Percentiles rank a stretch among this genome's conserved stretches.
These are phyloP conservation scores for Thermothelomyces thermophilus DNA, from an alignment of 2,329 filamentous ascomycete genomes.

Conservation along the genomic window DNA sequence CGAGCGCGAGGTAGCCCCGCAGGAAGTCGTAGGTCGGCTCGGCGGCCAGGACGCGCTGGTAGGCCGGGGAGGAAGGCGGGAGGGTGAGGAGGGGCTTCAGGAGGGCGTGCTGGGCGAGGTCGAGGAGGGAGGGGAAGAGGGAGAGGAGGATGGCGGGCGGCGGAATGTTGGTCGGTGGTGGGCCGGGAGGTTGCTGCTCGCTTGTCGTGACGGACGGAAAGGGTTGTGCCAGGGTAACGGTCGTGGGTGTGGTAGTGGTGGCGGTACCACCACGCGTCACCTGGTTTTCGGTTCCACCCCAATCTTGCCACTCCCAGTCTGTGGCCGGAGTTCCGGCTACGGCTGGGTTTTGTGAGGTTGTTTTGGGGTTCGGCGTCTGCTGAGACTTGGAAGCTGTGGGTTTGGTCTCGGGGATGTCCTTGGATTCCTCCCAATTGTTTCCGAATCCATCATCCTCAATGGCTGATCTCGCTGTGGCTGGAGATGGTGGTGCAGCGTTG, in stretches of 20 bases:
- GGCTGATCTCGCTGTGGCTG: slow-evolving; percentile 42
- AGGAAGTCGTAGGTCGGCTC: slow-evolving; percentile 58
- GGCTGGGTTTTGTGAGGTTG: slow-evolving; percentile 5
- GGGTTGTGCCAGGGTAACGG: neutral
- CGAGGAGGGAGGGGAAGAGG: slow-evolving; percentile 65
- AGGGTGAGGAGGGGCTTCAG: slow-evolving; percentile 60
- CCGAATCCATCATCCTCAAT: slow-evolving; percentile 30
- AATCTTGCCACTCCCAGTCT: slow-evolving; percentile 47
- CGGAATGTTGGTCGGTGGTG: slow-evolving; percentile 78
- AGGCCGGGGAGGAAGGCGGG: slow-evolving; percentile 41
- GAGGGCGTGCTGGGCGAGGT: slow-evolving; percentile 55
- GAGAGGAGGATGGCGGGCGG: slow-evolving; percentile 79
- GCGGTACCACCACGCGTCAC: slow-evolving; percentile 16
- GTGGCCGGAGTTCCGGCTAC: slow-evolving; percentile 21
- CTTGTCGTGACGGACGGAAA: neutral
- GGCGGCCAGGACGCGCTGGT: slow-evolving; percentile 58
- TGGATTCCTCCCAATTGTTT: slow-evolving; percentile 48
- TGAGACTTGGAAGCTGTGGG: slow-evolving; percentile 15
- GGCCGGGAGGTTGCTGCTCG: slow-evolving; percentile 30
- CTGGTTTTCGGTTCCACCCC: slow-evolving; percentile 26
- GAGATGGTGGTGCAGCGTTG: slow-evolving; percentile 33
- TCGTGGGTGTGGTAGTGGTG: slow-evolving; percentile 9
- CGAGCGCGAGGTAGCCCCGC: slow-evolving; percentile 55
- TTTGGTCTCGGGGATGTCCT: slow-evolving; percentile 34
- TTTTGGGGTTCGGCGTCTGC: slow-evolving; percentile 9